Evolutionary conservation across 192 early-diverging fungal species (phyloP), one percentile per base, ranked within the genome.

Genomic region (Backusella circina): DNA sequence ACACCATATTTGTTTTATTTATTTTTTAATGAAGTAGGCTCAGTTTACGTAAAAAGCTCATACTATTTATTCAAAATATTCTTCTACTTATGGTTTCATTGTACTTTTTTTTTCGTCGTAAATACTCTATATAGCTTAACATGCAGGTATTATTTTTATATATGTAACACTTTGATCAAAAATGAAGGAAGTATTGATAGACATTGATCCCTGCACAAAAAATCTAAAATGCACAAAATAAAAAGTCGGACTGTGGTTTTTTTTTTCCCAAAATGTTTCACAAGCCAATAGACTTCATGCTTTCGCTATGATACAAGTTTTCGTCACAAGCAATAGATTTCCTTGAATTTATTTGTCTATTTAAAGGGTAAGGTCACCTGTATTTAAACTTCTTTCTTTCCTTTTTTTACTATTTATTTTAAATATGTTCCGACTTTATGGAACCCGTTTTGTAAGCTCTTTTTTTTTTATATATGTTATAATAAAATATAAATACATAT

Each of bases 201-300:
- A 54, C 6, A 23, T 54, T 54, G 51, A 28, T 61, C 54, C 54
- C 54, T 61, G 54, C 54, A 61, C 54, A 61, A 57, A 28, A 57
- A 57, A 9, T 3, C 15, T n/a, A 13, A 26, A 61, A 61, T 28
- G 6, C 21, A 61, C 21, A 28, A 13, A 47, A 26, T 61, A 61
- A 61, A 61, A 61, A 28, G 6, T 61, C 54, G 54, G 54, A 61
- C 54, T 61, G 1, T n/a, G 51, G 44, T 23, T 54, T 54, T 54
- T 50, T 51, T 28, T 28, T 28, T 3, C 21, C n/a, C 21, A 61
- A 61, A 61, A 9, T 12, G 54, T 61, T 61, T 61, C 54, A 61
- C 54, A 61, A 61, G 54, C 67, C 67, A 68, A 68, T 68, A 68
- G n/a, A 36, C 67, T 68, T 35, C 36, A 33, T 68, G 32, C 21